Evolutionary conservation across 192 early-diverging fungal species (phyloP), one percentile per base, ranked within the genome.

Genomic region (Gorgonomyces haynaldii): DNA sequence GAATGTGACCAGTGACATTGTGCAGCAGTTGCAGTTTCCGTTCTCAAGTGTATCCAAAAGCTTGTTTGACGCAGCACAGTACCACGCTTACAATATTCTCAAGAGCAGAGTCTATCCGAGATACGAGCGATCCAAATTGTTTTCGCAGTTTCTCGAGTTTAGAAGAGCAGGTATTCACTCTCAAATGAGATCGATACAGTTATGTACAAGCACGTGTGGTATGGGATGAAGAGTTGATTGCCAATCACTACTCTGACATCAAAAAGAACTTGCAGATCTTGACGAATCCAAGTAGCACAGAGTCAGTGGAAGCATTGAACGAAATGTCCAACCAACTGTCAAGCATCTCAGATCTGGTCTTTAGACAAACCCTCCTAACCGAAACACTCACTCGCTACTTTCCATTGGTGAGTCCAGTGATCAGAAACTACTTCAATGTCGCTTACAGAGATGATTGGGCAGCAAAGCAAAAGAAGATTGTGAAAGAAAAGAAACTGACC

Each of bases 61-160:
- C 49, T 67, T 89, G 39, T 92, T 83, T 65, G 88, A 92, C 62
- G 83, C 82, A 37, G 80, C 81, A 0, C 79, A 89, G 60, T 78
- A 84, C 40, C 74, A 84, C 34, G 71, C 84, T 2, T 86, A 85
- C 35, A 78, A 78, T 21, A 64, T 81, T 28, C 58, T 91, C 41
- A 89, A 87, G 43, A 75, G 75, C 17, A 82, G 84, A 45, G 73
- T 81, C 13, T 72, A 82, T 52, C 45, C 73, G n/a, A 62, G 83
- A 15, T 91, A 82, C 36, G 85, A 89, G 60, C 62, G 70, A 34
- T 73, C 69, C 31, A 20, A 52, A 8, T 61, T 62, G 25, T 78
- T 62, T 60, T 52, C 60, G 34, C 39, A 43, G 17, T 72, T 74
- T 32, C 15, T 52, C 24, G 62, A 55, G 21, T 68, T 63, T 36